A percentile compares a stretch with the other conserved stretches of the same genome.
Evolutionary conservation across 2,329 filamentous ascomycete species (phyloP).

Genomic region (Aureobasidium mangrovei): DNA sequence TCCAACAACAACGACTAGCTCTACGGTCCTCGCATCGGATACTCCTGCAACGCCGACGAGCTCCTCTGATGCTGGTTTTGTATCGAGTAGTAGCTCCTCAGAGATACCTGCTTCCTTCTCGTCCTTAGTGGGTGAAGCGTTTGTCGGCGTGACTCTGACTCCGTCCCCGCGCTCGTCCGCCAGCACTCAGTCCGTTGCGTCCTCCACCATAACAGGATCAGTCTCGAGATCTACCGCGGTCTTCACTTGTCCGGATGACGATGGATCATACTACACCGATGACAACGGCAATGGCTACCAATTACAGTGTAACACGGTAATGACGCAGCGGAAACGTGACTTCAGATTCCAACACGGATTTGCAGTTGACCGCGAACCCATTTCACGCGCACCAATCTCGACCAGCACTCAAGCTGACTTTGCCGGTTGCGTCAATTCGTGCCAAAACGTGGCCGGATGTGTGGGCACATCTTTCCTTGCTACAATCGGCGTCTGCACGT

Average conservation of each 20-base stretch:
- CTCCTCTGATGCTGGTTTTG: neutral
- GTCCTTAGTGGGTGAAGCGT: neutral
- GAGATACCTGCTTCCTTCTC: neutral
- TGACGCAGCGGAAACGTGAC: neutral
- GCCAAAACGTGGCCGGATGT: neutral
- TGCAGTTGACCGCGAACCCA: neutral
- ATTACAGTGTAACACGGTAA: neutral
- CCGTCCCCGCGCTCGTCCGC: neutral
- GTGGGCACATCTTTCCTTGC: neutral
- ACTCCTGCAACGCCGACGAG: neutral
- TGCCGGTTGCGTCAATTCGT: neutral
- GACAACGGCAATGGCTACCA: neutral
- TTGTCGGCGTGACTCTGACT: neutral
- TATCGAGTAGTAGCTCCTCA: neutral
- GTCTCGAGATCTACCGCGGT: neutral
- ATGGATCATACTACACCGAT: neutral
- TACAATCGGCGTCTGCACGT: neutral
- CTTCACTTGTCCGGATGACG: neutral
- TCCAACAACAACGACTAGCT: neutral
- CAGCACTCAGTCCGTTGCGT: neutral
- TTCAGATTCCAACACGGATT: neutral
- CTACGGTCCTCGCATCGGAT: neutral
- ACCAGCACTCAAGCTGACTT: neutral
- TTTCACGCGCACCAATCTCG: neutral
- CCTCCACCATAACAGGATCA: neutral